A percentile compares a stretch with the other conserved stretches of the same genome.
These are phyloP conservation scores for Dittrichia graveolens DNA, from an alignment of 129 eudicot genomes.

Conservation along the genomic window DNA sequence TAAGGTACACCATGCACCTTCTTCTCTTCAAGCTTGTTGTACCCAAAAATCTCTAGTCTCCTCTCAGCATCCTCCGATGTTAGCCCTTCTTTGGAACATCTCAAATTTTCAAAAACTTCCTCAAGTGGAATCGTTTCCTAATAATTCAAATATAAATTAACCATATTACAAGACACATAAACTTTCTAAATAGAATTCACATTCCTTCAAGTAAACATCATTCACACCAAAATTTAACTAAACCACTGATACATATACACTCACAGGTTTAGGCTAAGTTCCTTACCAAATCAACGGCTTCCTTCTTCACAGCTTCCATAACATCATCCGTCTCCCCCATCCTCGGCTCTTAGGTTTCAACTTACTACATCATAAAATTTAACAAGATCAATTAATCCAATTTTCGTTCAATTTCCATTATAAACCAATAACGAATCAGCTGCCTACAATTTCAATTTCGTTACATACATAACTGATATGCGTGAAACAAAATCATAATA, in stretches of 20 bases:
- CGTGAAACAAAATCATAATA: neutral
- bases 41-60: conserved; percentile 70
- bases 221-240: conserved; percentile 21
- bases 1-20: conserved; percentile 34
- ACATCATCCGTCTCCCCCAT: conserved; percentile 66
- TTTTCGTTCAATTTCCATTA: neutral
- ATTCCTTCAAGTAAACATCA: neutral
- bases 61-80: conserved; percentile 53
- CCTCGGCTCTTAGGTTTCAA: conserved; percentile 21
- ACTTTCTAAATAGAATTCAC: conserved; percentile 4
- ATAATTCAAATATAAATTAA: conserved; percentile 13
- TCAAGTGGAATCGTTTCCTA: conserved; percentile 70
- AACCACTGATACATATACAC: neutral
- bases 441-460: conserved; percentile 8
- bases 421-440: conserved; percentile 16
- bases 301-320: conserved; percentile 72
- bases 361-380: neutral
- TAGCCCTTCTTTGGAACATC: conserved; percentile 63
- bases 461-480: conserved; percentile 11
- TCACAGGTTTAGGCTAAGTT: conserved; percentile 20
- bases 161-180: conserved; percentile 15
- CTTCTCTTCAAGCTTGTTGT: conserved; percentile 83
- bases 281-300: conserved; percentile 79
- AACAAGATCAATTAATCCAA: conserved; percentile 8
- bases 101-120: conserved; percentile 68